phyloP scores from a whole-genome alignment of 176 grass and related monocot species.

The Lolium rigidum region DNA sequence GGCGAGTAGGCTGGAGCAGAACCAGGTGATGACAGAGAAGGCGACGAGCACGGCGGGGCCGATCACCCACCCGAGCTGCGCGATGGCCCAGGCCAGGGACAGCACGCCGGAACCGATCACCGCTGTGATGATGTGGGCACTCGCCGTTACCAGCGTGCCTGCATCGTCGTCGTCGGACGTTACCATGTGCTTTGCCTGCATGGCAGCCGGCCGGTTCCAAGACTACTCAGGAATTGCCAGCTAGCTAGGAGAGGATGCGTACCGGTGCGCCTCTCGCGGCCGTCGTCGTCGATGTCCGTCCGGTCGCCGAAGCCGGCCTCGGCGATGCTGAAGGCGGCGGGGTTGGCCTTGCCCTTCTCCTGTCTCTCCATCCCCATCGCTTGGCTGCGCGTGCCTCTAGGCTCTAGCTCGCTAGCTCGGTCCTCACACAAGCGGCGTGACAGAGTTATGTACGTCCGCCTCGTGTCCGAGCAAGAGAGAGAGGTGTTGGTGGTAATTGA shows the following conservation, averaged over 20 bases:
- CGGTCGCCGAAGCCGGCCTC: conserved; percentile 41
- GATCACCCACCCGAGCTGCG: conserved; percentile 90
- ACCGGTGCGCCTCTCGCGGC: conserved; percentile 74
- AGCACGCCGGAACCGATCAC: conserved; percentile 97
- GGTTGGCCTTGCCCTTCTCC: not conserved
- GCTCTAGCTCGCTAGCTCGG: not conserved
- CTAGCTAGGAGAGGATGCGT: not conserved
- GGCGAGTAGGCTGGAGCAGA: conserved; percentile 81
- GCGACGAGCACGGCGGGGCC: conserved; percentile 64
- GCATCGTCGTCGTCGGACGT: not conserved
- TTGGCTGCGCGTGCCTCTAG: not conserved
- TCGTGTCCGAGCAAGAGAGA: not conserved
- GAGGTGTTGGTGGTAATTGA: conserved; percentile 42
- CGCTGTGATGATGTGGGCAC: conserved; percentile 94
- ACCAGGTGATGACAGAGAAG: conserved; percentile 95
- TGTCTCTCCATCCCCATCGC: conserved; percentile 54
- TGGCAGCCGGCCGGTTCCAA: not conserved
- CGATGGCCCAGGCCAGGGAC: conserved; percentile 87
- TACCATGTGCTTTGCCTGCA: not conserved
- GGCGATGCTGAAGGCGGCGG: conserved; percentile 54
- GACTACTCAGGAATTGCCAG: not conserved
- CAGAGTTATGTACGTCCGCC: not conserved
- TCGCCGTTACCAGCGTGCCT: conserved; percentile 90
- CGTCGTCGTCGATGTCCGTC: conserved; percentile 80
- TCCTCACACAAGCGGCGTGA: not conserved